Conservation (phyloP, 805 yeast genomes). For the Saccharomyces eubayanus region DNA sequence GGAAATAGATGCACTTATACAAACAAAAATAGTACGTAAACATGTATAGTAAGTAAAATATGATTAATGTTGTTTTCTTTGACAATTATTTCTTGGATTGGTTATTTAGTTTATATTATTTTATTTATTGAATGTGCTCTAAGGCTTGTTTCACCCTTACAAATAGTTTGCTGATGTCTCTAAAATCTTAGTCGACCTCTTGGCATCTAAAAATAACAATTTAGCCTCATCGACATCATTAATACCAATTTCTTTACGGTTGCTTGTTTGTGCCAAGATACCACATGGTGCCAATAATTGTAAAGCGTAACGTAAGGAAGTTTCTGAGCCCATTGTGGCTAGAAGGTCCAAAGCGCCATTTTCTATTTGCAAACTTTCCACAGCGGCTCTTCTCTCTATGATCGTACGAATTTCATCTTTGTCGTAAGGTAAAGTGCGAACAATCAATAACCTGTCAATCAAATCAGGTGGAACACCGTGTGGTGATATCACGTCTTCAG, state of each 20-base stretch:
- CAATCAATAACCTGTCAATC: constrained; percentile 82
- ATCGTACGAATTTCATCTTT: constrained; percentile 76
- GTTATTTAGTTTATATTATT: not conserved
- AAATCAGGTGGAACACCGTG: constrained; percentile 97
- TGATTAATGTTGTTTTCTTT: not conserved
- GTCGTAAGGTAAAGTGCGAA: constrained; percentile 83
- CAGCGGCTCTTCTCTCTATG: constrained; percentile 69
- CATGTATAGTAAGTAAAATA: not conserved
- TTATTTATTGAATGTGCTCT: not conserved
- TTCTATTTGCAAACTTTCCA: constrained; percentile 62
- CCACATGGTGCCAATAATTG: constrained; percentile 89
- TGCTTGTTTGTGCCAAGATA: constrained; percentile 64
- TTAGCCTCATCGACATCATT: constrained; percentile 81
- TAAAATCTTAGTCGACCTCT: constrained; percentile 66
- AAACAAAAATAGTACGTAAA: not conserved
- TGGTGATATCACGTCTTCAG: constrained; percentile 77
- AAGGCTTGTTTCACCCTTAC: constrained; percentile 9
- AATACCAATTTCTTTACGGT: constrained; percentile 58
- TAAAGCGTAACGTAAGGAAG: constrained; percentile 84
- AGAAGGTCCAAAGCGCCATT: constrained; percentile 66
- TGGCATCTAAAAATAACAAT: constrained; percentile 74
- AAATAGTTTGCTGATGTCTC: constrained; percentile 31
- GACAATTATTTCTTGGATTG: not conserved
- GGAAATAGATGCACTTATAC: not conserved
- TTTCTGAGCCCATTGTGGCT: constrained; percentile 63